phyloP scores from a whole-genome alignment of 2,329 filamentous ascomycete species.

The Phaeosphaeria sp. region DNA sequence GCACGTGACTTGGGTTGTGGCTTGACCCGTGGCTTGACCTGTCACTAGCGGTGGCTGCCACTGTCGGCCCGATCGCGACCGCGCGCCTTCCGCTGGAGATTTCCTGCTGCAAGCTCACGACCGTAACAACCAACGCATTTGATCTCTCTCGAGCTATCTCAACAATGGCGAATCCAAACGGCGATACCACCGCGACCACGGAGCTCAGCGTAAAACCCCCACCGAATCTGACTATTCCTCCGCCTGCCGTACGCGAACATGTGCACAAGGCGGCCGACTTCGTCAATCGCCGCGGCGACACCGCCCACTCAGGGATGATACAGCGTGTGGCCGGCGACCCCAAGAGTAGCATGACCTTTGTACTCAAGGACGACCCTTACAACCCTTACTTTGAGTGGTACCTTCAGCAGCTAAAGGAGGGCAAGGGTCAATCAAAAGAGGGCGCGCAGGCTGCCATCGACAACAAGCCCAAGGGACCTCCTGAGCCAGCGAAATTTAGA shows the following conservation, averaged over 20 bases:
- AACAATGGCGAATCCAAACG: conserved; percentile 38
- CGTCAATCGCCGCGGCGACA: conserved; percentile 70
- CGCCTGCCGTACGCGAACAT: conserved; percentile 78
- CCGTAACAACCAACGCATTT: conserved; percentile 3
- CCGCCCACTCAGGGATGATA: conserved; percentile 83
- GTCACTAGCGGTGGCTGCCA: background rate
- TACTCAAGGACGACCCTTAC: conserved; percentile 81
- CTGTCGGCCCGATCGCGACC: conserved; percentile 2
- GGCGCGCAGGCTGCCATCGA: conserved; percentile 40
- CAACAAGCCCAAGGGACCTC: conserved; percentile 79
- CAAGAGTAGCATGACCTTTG: conserved; percentile 91
- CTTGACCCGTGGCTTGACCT: conserved; percentile 1
- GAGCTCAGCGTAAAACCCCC: conserved; percentile 68
- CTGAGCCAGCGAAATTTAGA: conserved; percentile 83
- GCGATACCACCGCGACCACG: conserved; percentile 14
- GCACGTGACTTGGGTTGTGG: conserved; percentile 15
- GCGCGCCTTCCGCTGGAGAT: conserved; percentile 12
- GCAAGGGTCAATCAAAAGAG: conserved; percentile 68
- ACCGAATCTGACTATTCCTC: conserved; percentile 83
- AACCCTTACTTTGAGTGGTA: conserved; percentile 91
- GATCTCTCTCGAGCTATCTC: background rate
- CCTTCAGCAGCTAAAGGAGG: conserved; percentile 81
- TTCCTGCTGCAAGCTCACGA: conserved; percentile 9
- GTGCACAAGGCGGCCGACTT: conserved; percentile 97
- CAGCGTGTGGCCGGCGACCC: conserved; percentile 83